These are phyloP conservation scores for Erythrophleum ivorense DNA, from an alignment of 331 rosid species.

Conservation along the genomic window DNA sequence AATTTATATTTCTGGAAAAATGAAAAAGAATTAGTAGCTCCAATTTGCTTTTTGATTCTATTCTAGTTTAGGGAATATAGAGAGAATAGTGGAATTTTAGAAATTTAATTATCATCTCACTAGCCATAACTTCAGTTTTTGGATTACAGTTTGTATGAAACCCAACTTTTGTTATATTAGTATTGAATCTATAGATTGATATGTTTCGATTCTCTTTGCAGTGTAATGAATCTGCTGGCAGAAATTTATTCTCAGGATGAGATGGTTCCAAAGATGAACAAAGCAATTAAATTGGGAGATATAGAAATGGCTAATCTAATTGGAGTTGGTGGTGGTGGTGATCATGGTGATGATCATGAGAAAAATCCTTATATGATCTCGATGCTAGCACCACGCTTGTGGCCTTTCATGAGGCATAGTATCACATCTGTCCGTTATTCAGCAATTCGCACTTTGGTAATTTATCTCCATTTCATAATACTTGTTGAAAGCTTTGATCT, in stretches of 20 bases:
- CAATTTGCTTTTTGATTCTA: not conserved
- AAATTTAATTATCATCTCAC: constrained; percentile 1
- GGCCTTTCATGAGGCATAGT: constrained; percentile 99
- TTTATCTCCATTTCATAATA: constrained; percentile 20
- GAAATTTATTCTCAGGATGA: constrained; percentile 97
- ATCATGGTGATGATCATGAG: constrained; percentile 52
- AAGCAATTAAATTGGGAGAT: constrained; percentile 57
- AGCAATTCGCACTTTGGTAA: constrained; percentile 94
- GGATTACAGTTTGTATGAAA: not conserved
- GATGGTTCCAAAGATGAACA: constrained; percentile 81
- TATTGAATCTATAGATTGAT: not conserved
- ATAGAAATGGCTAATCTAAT: constrained; percentile 54
- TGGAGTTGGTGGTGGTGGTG: constrained; percentile 55
- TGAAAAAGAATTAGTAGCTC: not conserved
- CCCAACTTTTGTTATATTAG: constrained; percentile 1
- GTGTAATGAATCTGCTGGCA: constrained; percentile 97
- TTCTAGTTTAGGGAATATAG: not conserved
- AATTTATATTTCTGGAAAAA: too few species aligned
- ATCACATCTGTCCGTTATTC: constrained; percentile 91
- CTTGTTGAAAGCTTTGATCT: constrained; percentile 2
- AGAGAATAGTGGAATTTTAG: constrained; percentile 3
- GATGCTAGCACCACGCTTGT: constrained; percentile 83
- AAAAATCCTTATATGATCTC: constrained; percentile 82
- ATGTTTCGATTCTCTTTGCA: constrained; percentile 54
- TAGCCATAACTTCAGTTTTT: not conserved